These are phyloP conservation scores for Mycena venus DNA, from an alignment of 768 basidiomycete species.

Conservation along the genomic window DNA sequence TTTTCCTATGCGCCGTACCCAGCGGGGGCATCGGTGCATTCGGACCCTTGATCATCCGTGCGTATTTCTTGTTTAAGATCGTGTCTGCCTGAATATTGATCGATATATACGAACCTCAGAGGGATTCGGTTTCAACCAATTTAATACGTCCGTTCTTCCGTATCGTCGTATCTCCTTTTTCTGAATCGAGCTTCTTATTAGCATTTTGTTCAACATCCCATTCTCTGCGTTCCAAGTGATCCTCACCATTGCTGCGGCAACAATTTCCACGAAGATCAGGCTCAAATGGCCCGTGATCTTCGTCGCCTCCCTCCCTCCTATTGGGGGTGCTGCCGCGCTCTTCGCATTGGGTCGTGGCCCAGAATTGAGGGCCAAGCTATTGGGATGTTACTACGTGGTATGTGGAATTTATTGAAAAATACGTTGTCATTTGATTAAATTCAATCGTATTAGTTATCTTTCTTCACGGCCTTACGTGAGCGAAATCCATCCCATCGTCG, in stretches of 20 bases:
- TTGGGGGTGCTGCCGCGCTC: conserved; percentile 53
- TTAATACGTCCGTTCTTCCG: conserved; percentile 41
- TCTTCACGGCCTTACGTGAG: conserved; percentile 52
- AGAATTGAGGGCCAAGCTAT: conserved; percentile 43
- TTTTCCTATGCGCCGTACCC: conserved; percentile 57
- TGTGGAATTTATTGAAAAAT: conserved; percentile 7
- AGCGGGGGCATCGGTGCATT: conserved; percentile 59
- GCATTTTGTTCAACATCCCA: conserved; percentile 63
- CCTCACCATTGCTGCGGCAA: conserved; percentile 51
- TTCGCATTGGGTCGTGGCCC: conserved; percentile 47
- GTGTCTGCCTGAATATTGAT: neutral
- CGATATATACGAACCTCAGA: conserved; percentile 29
- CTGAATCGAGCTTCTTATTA: neutral
- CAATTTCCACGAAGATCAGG: conserved; percentile 51
- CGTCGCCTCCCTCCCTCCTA: conserved; percentile 51
- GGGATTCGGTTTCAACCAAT: conserved; percentile 58
- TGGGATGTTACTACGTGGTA: conserved; percentile 57
- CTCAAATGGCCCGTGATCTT: conserved; percentile 57
- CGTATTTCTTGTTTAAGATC: conserved; percentile 19
- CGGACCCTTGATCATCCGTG: conserved; percentile 60
- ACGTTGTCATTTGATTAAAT: neutral
- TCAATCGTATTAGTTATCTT: conserved; percentile 44
- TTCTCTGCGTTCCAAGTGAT: conserved; percentile 59
- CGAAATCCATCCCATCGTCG: neutral
- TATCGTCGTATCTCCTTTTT: neutral